Evolutionary conservation across 352 stramenopile genomes (phyloP), one percentile per base, ranked within the genome.

Genomic region (Globisporangium carolinianum): DNA sequence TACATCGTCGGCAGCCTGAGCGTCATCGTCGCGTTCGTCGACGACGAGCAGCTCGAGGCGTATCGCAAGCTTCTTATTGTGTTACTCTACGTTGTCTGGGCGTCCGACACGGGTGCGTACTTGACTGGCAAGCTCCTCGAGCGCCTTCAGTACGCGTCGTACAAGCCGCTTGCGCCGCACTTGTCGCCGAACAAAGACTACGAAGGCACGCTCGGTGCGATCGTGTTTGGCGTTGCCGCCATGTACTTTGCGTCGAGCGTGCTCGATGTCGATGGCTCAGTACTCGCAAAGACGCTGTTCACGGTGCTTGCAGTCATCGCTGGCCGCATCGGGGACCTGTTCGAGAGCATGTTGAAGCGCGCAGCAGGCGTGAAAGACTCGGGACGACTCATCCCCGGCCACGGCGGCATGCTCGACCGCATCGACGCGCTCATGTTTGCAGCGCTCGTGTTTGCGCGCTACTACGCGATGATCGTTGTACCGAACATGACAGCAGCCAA

Each of bases 101-200:
- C 67, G 48, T 90, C 85, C 37, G 96, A 98, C 70, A 93, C 97
- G 0, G 92, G 91, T 47, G 95, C 94, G 8, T 98, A 98, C 72
- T 85, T 98, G 55, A 87, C 84, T 5, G 95, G 95, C 35, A 88
- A 96, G 39, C 63, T 87, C 39, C 91, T 96, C 55, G 86, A 89
- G 47, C 75, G 79, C n/a, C 86, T 91, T 10, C 84, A 96, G 47
- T 83, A 98, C 43, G 75, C 76, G 24, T 71, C 74, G 15, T 85
- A 97, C 39, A 88, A 94, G 53, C 76, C 78, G 4, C 79, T 95
- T 11, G 94, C 93, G 9, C 80, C 88, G 0, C 89, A 92, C 43
- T 63, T 97, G 37, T 97, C 87, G 49, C 95, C 96, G 41, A 98
- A 98, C 75, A 98, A 98, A 65, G 96, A 97, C 51, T 88, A 98